These are phyloP conservation scores for Polyporus arcularius DNA, from an alignment of 768 basidiomycete species.

Conservation along the genomic window DNA sequence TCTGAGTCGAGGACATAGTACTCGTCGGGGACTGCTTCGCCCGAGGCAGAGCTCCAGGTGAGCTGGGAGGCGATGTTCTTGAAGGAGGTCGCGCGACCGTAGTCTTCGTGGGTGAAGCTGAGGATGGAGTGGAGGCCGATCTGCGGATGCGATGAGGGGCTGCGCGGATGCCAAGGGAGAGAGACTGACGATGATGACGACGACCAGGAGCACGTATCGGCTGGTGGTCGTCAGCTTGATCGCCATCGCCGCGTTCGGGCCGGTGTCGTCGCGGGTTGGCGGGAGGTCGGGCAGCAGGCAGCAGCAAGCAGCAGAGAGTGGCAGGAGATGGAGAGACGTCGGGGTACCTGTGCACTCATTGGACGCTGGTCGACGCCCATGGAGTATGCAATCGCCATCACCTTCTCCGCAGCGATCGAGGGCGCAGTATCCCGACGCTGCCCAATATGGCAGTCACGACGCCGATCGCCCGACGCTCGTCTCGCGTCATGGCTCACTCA, in stretches of 20 bases:
- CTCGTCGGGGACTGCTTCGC: neutral
- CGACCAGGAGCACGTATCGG: slow-evolving; percentile 34
- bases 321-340: neutral
- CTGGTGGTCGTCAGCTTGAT: slow-evolving; percentile 30
- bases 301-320: neutral
- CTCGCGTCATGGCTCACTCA: no score
- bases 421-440: no score
- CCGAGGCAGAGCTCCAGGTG: slow-evolving; percentile 17
- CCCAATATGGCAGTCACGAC: no score
- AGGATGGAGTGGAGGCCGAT: slow-evolving; percentile 57
- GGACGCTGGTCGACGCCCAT: no score
- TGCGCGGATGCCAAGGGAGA: neutral
- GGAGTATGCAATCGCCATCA: no score
- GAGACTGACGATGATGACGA: slow-evolving; percentile 31
- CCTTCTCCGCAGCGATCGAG: no score
- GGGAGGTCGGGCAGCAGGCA: neutral
- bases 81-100: slow-evolving; percentile 58
- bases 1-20: slow-evolving; percentile 2
- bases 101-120: no score
- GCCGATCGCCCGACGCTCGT: no score
- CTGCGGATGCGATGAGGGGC: slow-evolving; percentile 18
- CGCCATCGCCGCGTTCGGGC: neutral
- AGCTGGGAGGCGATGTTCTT: slow-evolving; percentile 36
- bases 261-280: neutral
- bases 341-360: no score